Conservation (phyloP, 2,329 filamentous ascomycete genomes). For the Arachnomyces sp. region DNA sequence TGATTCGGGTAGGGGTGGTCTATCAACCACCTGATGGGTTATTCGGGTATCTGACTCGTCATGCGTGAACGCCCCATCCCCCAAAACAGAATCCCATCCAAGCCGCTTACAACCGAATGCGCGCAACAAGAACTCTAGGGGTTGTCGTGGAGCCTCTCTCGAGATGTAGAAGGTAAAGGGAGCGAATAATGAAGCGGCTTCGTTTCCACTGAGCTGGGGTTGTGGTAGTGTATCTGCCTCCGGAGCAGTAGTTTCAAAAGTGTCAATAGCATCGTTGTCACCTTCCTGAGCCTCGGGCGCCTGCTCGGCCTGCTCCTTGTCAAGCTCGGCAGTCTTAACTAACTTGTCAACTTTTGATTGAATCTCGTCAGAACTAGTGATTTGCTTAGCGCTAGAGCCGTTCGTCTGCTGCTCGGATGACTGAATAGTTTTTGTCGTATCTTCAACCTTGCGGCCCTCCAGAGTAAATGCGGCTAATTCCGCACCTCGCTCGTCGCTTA, state of each 20-base stretch:
- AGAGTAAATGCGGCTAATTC: slow-evolving; percentile 87
- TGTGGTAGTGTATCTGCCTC: slow-evolving; percentile 82
- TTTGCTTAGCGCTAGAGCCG: slow-evolving; percentile 43
- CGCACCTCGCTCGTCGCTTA: slow-evolving; percentile 79
- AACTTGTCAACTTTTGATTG: slow-evolving; percentile 57
- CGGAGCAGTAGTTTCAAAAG: slow-evolving; percentile 75
- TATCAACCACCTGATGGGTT: slow-evolving; percentile 92
- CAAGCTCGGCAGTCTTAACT: slow-evolving; percentile 32
- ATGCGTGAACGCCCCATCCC: slow-evolving; percentile 84
- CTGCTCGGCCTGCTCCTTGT: slow-evolving; percentile 36
- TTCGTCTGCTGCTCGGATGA: slow-evolving; percentile 46
- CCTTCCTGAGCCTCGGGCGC: slow-evolving; percentile 41
- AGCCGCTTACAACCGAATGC: slow-evolving; percentile 93
- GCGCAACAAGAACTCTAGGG: slow-evolving; percentile 86
- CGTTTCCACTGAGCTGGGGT: slow-evolving; percentile 57
- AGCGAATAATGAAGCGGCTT: slow-evolving; percentile 70
- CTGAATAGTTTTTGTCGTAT: slow-evolving; percentile 43
- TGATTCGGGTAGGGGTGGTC: slow-evolving; percentile 61
- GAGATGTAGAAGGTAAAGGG: slow-evolving; percentile 88
- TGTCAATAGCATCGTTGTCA: slow-evolving; percentile 65
- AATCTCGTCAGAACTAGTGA: slow-evolving; percentile 60
- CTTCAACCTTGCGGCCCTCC: slow-evolving; percentile 59
- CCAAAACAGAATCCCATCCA: slow-evolving; percentile 86
- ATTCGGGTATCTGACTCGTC: slow-evolving; percentile 81
- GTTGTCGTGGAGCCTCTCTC: slow-evolving; percentile 81